Evolutionary conservation across 106 monocot genomes (phyloP).

Genomic region (Dioscorea alata): DNA sequence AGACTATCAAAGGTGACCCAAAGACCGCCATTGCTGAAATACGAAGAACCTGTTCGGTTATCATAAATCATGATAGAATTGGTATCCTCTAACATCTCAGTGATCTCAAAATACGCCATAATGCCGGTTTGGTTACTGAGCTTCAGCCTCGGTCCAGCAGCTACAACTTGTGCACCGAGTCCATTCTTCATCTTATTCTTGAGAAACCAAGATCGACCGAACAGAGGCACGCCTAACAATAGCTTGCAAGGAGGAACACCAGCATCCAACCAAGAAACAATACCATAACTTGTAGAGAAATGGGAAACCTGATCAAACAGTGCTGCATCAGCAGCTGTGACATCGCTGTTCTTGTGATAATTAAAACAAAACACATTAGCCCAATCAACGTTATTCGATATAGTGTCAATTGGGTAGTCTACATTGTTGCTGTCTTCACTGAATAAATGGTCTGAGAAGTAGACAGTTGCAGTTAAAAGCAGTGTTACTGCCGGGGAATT

Average conservation of each 20-base stretch:
- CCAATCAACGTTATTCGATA: conserved; percentile 63
- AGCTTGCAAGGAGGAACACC: conserved; percentile 60
- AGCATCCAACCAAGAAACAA: conserved; percentile 71
- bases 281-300: conserved; percentile 66
- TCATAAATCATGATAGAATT: conserved; percentile 28
- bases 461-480: conserved; percentile 66
- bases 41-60: conserved; percentile 36
- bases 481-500: conserved; percentile 22
- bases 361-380: conserved; percentile 50
- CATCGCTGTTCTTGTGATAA: conserved; percentile 30
- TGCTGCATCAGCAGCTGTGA: conserved; percentile 50
- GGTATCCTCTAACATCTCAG: conserved; percentile 22
- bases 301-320: conserved; percentile 54
- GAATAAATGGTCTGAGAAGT: conserved; percentile 78
- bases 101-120: conserved; percentile 65
- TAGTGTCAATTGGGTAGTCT: conserved; percentile 57
- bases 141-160: conserved; percentile 58
- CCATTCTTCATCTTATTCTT: conserved; percentile 73
- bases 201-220: conserved; percentile 75
- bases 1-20: conserved; percentile 73
- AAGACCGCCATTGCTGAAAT: conserved; percentile 34
- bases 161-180: conserved; percentile 48
- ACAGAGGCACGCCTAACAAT: conserved; percentile 71
- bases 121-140: conserved; percentile 66
- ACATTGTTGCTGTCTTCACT: conserved; percentile 28